Percentiles rank a stretch among this genome's conserved stretches.
phyloP scores from a whole-genome alignment of 441 rosid genomes.

The Populus hybrid region DNA sequence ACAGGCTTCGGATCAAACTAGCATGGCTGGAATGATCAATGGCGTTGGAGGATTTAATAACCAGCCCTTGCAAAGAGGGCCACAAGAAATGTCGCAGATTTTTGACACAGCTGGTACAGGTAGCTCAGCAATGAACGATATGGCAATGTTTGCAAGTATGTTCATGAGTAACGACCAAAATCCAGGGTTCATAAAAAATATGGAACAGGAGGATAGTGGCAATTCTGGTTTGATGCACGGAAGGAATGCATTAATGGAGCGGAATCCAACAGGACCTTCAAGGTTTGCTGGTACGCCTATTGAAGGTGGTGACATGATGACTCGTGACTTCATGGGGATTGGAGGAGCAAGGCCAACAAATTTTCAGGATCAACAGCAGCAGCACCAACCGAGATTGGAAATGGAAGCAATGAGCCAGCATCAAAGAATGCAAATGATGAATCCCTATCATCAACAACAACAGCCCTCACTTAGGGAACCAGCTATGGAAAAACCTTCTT shows the following conservation, averaged over 20 bases:
- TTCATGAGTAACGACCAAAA: slow-evolving; percentile 31
- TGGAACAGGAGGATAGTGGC: slow-evolving; percentile 34
- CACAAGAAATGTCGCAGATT: slow-evolving; percentile 40
- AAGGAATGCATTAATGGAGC: slow-evolving; percentile 20
- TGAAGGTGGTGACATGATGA: slow-evolving; percentile 34
- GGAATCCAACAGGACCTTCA: slow-evolving; percentile 21
- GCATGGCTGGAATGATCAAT: slow-evolving; percentile 27
- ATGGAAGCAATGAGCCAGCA: slow-evolving; percentile 43
- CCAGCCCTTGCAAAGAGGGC: slow-evolving; percentile 28
- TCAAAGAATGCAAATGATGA: slow-evolving; percentile 36
- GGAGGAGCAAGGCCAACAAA: slow-evolving; percentile 39
- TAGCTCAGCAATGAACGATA: slow-evolving; percentile 31
- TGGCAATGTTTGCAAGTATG: slow-evolving; percentile 50
- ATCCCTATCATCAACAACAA: slow-evolving; percentile 32
- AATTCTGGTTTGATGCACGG: slow-evolving; percentile 29
- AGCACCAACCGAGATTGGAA: slow-evolving; percentile 36
- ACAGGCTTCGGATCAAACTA: slow-evolving; percentile 30
- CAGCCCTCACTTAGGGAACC: slow-evolving; percentile 47
- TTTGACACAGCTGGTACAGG: slow-evolving; percentile 28
- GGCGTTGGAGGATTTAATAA: slow-evolving; percentile 28
- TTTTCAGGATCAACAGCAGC: slow-evolving; percentile 37
- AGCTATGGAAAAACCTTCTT: slow-evolving; percentile 38
- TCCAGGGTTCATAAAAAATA: slow-evolving; percentile 31
- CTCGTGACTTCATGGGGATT: slow-evolving; percentile 67
- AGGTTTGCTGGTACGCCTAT: slow-evolving; percentile 20